Evolutionary conservation across 2,329 filamentous ascomycete genomes (phyloP).

Genomic region (Cordyceps javanica): DNA sequence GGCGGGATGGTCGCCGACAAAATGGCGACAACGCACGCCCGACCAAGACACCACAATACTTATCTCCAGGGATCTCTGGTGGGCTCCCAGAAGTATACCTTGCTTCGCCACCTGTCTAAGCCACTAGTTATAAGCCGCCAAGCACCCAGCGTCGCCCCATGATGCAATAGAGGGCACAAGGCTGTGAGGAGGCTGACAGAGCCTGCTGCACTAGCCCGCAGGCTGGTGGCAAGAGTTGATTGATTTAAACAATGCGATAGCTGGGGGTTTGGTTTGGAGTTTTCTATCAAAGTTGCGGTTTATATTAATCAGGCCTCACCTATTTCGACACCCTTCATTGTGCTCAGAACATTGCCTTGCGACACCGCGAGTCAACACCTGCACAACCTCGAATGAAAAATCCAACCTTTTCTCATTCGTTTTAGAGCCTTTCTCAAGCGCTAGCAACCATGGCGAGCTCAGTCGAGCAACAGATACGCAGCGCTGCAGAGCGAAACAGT

Average conservation of each 20-base stretch:
- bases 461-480: slow-evolving; percentile 31
- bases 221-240: neutral
- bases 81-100: neutral
- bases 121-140: neutral
- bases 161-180: neutral
- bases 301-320: neutral
- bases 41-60: too few species aligned
- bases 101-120: neutral
- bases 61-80: neutral
- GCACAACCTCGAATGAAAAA: too few species aligned
- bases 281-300: neutral
- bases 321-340: neutral
- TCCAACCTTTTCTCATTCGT: too few species aligned
- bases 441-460: slow-evolving; percentile 19
- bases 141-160: neutral
- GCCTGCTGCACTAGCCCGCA: neutral
- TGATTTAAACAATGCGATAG: neutral
- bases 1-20: too few species aligned
- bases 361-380: neutral
- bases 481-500: slow-evolving; percentile 33
- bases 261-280: too few species aligned
- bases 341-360: neutral
- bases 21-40: neutral
- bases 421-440: neutral
- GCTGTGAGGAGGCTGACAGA: neutral